Evolutionary conservation across 2,329 filamentous ascomycete species (phyloP).

Genomic region (Fusarium coffeatum): DNA sequence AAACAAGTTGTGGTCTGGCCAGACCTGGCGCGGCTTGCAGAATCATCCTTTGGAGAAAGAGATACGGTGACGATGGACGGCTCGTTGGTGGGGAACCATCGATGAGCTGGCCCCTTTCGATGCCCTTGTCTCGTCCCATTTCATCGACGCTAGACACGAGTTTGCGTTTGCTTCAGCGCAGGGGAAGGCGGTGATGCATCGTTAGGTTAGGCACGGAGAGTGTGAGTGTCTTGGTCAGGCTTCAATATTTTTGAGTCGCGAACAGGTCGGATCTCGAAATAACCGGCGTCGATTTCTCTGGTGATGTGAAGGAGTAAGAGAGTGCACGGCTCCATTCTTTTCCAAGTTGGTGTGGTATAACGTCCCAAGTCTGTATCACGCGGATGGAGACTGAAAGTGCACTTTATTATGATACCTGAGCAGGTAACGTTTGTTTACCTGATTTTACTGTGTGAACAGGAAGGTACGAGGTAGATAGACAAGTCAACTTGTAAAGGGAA

Average conservation of each 20-base stretch:
- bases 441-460: not conserved
- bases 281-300: conserved; percentile 9
- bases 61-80: conserved; percentile 47
- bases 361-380: conserved; percentile 21
- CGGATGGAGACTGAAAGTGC: not conserved
- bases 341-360: conserved; percentile 11
- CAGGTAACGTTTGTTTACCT: not conserved
- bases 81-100: conserved; percentile 45
- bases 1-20: conserved; percentile 23
- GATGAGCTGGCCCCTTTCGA: conserved; percentile 48
- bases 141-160: conserved; percentile 43
- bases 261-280: conserved; percentile 18
- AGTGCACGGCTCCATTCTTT: conserved; percentile 13
- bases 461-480: conserved; percentile 7
- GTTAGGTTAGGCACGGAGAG: conserved; percentile 46
- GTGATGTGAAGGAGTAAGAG: conserved; percentile 23
- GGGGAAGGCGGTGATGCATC: conserved; percentile 47
- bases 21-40: conserved; percentile 36
- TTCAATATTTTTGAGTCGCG: conserved; percentile 32
- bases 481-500: conserved; percentile 16
- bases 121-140: conserved; percentile 48
- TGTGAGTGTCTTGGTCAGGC: conserved; percentile 38
- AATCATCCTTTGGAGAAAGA: conserved; percentile 43
- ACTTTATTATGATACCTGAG: not conserved
- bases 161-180: conserved; percentile 41